A percentile compares a stretch with the other conserved stretches of the same genome.
Conservation (phyloP, 2,329 filamentous ascomycete genomes). For the Aspergillus quadrilineatus region DNA sequence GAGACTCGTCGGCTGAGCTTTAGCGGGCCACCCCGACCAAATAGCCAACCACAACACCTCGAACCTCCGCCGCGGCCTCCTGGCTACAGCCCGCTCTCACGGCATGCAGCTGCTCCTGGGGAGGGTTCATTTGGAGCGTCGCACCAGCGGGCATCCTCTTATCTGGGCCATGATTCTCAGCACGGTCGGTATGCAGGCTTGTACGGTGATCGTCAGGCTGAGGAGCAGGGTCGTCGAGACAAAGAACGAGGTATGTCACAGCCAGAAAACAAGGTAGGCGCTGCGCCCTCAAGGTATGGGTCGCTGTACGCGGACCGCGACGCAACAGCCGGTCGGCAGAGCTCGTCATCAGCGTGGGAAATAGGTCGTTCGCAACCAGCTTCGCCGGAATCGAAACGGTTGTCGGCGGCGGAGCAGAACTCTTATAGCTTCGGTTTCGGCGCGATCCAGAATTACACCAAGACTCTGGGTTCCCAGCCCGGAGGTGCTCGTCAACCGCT, state of each 20-base stretch:
- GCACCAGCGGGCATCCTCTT: slow-evolving; percentile 30
- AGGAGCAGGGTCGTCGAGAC: slow-evolving; percentile 38
- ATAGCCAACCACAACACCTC: slow-evolving; percentile 41
- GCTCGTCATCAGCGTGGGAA: slow-evolving; percentile 34
- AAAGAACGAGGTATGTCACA: slow-evolving; percentile 31
- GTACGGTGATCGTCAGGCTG: slow-evolving; percentile 36
- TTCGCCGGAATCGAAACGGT: slow-evolving; percentile 41
- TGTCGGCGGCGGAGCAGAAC: slow-evolving; percentile 31
- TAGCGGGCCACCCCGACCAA: slow-evolving; percentile 44
- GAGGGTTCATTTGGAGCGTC: slow-evolving; percentile 22
- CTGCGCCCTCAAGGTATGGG: slow-evolving; percentile 30
- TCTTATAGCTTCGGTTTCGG: slow-evolving; percentile 39
- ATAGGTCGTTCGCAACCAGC: slow-evolving; percentile 37
- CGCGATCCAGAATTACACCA: slow-evolving; percentile 43
- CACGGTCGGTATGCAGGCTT: slow-evolving; percentile 33
- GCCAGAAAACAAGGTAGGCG: slow-evolving; percentile 30
- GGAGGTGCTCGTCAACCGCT: slow-evolving; percentile 34
- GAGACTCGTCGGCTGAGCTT: slow-evolving; percentile 45
- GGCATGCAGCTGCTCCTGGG: slow-evolving; percentile 26
- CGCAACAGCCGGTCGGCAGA: slow-evolving; percentile 26
- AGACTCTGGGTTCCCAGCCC: slow-evolving; percentile 42
- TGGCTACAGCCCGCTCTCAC: slow-evolving; percentile 37
- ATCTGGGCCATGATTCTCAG: slow-evolving; percentile 32
- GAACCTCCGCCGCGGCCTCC: slow-evolving; percentile 34
- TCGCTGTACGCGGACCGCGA: slow-evolving; percentile 37